Evolutionary conservation across 31 red algal genomes (phyloP), one percentile per base, ranked within the genome.

Genomic region (Odonthalia washingtoniensis): DNA sequence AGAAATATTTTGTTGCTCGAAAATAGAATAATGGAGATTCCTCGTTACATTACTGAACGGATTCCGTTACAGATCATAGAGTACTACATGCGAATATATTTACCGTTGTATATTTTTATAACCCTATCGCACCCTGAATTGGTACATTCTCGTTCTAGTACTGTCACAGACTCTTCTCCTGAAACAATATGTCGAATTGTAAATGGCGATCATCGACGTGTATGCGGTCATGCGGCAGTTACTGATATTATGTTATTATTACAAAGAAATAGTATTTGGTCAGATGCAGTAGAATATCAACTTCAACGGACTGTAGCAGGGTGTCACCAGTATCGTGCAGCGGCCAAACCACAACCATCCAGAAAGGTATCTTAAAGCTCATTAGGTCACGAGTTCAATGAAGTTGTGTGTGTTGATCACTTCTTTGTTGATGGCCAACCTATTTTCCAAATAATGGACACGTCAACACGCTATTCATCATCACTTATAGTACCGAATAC

Each of bases 371-470:
- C 80, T 21, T 24, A 70, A 2, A 0, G 63, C 38, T 41, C 30
- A 28, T 37, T 83, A 36, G 31, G 4, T 27, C 60, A 45, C 27
- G 32, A 30, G 16, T 83, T 83, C 65, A 83, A 83, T 70, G 65
- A 40, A 4, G 63, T 70, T 0, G 80, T 70, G 40, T 83, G 0
- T 70, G 37, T 83, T 5, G 80, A 83, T 70, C 80, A 70, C 62
- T 1, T 67, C 4, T 83, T 83, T 26, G 61, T 82, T 28, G 60
- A 72, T 40, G 41, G 62, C 26, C 35, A 39, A 5, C 27, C 18
- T 30, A 27, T 70, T 26, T 0, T 83, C 18, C 80, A 83, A 17
- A 68, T 68, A 46, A 83, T 83, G 78, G 78, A 82, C 21, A 31
- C 78, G 9, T 21, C 12, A 26, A 68, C 78, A 14, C 78, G 57